Evolutionary conservation across 1,284 basidiomycete genomes (phyloP).

Genomic region (Leucoagaricus sp.): DNA sequence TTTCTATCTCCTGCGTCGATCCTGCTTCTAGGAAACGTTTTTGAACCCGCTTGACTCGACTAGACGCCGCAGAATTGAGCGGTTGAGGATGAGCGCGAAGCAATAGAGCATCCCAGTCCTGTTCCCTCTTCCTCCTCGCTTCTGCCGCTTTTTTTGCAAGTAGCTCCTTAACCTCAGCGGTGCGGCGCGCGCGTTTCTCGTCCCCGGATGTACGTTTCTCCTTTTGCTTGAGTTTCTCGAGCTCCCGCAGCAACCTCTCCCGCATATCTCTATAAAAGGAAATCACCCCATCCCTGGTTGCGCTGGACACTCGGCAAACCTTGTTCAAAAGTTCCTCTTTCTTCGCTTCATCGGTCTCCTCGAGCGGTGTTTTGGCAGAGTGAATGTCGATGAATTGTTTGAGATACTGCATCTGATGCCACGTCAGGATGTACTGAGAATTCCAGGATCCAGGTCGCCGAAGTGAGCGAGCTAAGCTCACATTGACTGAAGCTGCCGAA

Average conservation of each 20-base stretch:
- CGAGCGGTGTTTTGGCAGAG: conserved; percentile 49
- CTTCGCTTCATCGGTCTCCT: conserved; percentile 42
- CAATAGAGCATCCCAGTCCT: conserved; percentile 64
- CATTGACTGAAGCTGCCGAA: conserved; percentile 24
- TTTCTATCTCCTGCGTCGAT: conserved; percentile 46
- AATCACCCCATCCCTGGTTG: conserved; percentile 51
- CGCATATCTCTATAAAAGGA: conserved; percentile 45
- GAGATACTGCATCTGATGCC: conserved; percentile 68
- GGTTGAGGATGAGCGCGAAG: conserved; percentile 51
- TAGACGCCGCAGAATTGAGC: conserved; percentile 44
- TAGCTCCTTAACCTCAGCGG: conserved; percentile 44
- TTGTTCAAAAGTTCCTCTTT: conserved; percentile 40
- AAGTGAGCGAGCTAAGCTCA: conserved; percentile 43
- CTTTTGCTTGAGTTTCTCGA: conserved; percentile 41
- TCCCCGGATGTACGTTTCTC: conserved; percentile 29
- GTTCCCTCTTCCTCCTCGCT: conserved; percentile 54
- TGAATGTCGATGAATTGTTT: conserved; percentile 46
- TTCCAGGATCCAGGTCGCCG: conserved; percentile 62
- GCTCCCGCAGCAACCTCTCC: conserved; percentile 41
- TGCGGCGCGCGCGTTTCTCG: conserved; percentile 29
- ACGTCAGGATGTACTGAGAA: conserved; percentile 58
- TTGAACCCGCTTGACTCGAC: conserved; percentile 53
- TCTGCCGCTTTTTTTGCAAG: conserved; percentile 60
- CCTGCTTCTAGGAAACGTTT: conserved; percentile 57
- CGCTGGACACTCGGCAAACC: conserved; percentile 55